Base-by-base conservation (phyloP, 352 stramenopile genomes). In the Phytophthora melonis region DNA sequence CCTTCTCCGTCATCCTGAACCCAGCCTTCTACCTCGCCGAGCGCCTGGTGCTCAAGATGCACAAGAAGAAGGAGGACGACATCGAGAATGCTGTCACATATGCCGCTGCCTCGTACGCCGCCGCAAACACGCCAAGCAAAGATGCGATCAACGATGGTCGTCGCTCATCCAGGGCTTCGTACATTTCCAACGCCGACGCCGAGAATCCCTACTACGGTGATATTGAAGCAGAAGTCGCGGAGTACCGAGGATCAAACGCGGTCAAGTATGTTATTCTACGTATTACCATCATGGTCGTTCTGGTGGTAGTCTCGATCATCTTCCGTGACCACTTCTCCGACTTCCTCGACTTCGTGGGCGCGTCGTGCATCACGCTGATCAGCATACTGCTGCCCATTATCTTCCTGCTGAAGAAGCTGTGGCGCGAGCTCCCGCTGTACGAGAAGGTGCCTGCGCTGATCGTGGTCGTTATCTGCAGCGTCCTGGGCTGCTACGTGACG, bases 371-470 rank as follows among this genome's bases (percentile, higher is more conserved):
- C 58, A 78, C 72, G n/a, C 47, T 83, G 21, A 81, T 73, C 69
- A 83, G 72, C 39, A 86, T 82, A 36, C 10, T 85, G 19, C 39
- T 83, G 36, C 78, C 78, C 43, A 78, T 83, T 63, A 63, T 82
- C 58, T 82, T 82, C 58, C 71, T 78, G 63, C 60, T 80, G 55
- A 79, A 75, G 58, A 75, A 73, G 50, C 41, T 80, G 39, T 78
- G 68, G 59, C 53, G 56, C 54, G 61, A 67, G 49, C 27, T 75
- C n/a, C 59, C 70, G 2, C 34, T 74, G 14, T 74, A 41, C 23
- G 66, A 74, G 43, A 74, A 74, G 41, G 39, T 74, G 16, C 66
- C 58, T 3, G 66, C 66, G 41, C 53, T 68, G 19, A 50, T 68
- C 34, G 66, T 74, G 27, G 58, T 66, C 30, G 16, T 59, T 18